Evolutionary conservation across 2,329 filamentous ascomycete genomes (phyloP), one percentile per base, ranked within the genome.

Genomic region (Botryotinia convoluta): DNA sequence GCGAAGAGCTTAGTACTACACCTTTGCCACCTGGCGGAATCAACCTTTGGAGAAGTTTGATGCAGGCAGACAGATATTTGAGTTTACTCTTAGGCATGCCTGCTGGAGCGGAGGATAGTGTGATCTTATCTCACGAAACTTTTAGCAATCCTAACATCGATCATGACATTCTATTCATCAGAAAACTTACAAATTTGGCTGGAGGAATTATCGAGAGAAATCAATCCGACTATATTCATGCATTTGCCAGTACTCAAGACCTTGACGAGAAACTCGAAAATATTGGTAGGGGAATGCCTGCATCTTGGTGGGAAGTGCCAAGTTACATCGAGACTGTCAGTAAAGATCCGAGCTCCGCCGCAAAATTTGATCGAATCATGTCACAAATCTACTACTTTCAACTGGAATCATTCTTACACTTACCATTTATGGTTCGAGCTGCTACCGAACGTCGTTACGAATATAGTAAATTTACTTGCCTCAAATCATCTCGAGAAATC

Each of bases 51-150:
- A 85, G 83, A 70, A 84, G 84, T 10, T 79, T 88, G 0, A 77
- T 86, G 1, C 79, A 79, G 16, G 78, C 81, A 3, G 86, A 88
- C 70, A 83, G 86, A 1, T 85, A 86, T 64, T 80, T 88, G 5
- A 76, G 76, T n/a, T 74, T 80, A 26, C 74, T 80, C 32, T 72
- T 80, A 29, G 79, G 79, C 18, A 71, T 79, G 22, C 78, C 79
- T 29, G 73, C 72, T 32, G 79, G 78, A 29, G 73, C 73, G 4
- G 63, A 45, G 16, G 76, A 78, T 44, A 74, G 73, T 26, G 37
- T 45, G 7, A 77, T 79, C 35, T 54, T 45, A 1, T 69, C 74
- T 2, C 76, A 78, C 2, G 79, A 80, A 39, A 79, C 74, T 6
- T 79, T 79, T 45, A 72, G 75, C 37, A 80, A 79, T 60, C 77